Evolutionary conservation across 495 filamentous ascomycete genomes (phyloP).

Genomic region (Annulohypoxylon nitens): DNA sequence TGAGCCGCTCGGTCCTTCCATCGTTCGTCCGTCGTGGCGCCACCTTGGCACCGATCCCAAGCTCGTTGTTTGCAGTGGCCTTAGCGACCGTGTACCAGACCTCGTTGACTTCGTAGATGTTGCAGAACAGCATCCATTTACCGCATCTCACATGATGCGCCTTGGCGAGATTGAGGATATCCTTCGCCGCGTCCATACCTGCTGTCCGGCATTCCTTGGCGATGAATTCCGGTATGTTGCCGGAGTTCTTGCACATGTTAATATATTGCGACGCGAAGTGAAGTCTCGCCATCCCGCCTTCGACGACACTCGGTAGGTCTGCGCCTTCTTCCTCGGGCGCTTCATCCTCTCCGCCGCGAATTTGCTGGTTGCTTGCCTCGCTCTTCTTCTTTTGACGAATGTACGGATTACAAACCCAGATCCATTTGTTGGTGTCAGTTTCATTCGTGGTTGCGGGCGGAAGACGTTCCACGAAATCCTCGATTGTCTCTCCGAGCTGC

Average conservation of each 20-base stretch:
- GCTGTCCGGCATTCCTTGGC: slow-evolving; percentile 65
- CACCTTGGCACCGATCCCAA: slow-evolving; percentile 79
- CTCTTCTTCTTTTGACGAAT: slow-evolving; percentile 42
- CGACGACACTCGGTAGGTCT: slow-evolving; percentile 42
- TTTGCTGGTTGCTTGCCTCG: slow-evolving; percentile 49
- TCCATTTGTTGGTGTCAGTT: slow-evolving; percentile 67
- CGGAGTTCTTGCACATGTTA: slow-evolving; percentile 40
- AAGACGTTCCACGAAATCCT: slow-evolving; percentile 73
- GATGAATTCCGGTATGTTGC: slow-evolving; percentile 53
- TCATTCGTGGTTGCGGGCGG: slow-evolving; percentile 70
- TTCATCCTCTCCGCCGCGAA: slow-evolving; percentile 59
- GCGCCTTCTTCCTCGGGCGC: slow-evolving; percentile 51
- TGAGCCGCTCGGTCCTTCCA: slow-evolving; percentile 63
- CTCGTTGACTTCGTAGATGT: slow-evolving; percentile 66
- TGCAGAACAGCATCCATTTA: slow-evolving; percentile 88
- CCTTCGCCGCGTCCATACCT: slow-evolving; percentile 62
- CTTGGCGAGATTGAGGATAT: slow-evolving; percentile 69
- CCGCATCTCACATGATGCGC: slow-evolving; percentile 69
- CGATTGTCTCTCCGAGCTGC: slow-evolving; percentile 70
- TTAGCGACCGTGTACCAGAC: slow-evolving; percentile 73
- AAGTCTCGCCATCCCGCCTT: slow-evolving; percentile 56
- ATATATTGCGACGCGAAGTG: slow-evolving; percentile 53
- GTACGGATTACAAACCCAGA: slow-evolving; percentile 73
- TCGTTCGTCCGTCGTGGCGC: slow-evolving; percentile 58
- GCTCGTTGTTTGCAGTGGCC: slow-evolving; percentile 71